Conservation (phyloP, 2,329 filamentous ascomycete species). For the Scedosporium aurantiacum region DNA sequence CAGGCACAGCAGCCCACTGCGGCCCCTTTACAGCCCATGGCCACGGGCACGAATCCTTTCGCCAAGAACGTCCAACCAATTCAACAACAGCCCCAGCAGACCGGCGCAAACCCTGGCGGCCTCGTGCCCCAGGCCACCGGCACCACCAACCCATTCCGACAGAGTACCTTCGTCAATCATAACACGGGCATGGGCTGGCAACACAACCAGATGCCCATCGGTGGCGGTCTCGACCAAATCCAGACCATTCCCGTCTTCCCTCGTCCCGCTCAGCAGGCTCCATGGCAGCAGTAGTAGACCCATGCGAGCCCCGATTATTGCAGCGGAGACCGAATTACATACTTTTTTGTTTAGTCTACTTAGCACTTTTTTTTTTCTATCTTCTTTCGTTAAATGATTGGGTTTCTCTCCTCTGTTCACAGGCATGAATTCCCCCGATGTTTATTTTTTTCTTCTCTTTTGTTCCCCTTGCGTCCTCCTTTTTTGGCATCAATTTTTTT, state of each 20-base stretch:
- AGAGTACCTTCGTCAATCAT: constrained; percentile 83
- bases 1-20: constrained; percentile 16
- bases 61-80: constrained; percentile 26
- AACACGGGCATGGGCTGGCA: constrained; percentile 85
- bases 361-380: constrained; percentile 8
- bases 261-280: constrained; percentile 54
- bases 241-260: constrained; percentile 80
- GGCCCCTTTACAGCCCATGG: constrained; percentile 27
- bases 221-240: constrained; percentile 69
- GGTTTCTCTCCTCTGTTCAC: neutral
- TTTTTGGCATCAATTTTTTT: neutral
- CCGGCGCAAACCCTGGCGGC: constrained; percentile 24
- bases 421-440: neutral
- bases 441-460: constrained; percentile 12
- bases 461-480: neutral
- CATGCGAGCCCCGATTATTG: neutral
- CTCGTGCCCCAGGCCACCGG: constrained; percentile 71
- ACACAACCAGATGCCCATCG: constrained; percentile 62
- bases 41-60: constrained; percentile 51
- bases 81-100: constrained; percentile 30
- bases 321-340: neutral
- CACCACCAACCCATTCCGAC: constrained; percentile 88
- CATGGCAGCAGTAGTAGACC: constrained; percentile 42
- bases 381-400: neutral
- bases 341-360: constrained; percentile 1